Evolutionary conservation across 108 stramenopile genomes (phyloP), one percentile per base, ranked within the genome.

Genomic region (Fistulifera solaris): DNA sequence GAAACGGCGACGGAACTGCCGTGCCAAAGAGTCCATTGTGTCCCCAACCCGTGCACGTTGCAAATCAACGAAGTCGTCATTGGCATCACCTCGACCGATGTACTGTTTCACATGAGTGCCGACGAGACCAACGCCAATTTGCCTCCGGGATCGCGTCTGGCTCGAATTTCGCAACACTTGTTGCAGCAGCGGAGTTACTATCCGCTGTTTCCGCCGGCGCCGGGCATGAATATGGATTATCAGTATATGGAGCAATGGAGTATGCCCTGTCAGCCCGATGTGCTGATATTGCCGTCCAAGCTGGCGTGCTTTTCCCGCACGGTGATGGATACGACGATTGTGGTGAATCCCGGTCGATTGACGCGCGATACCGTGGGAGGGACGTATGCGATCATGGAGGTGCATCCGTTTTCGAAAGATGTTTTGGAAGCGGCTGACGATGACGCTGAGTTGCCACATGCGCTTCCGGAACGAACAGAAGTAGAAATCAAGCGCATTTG

Each of bases 151-250:
- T 63, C 68, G 27, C 64, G 98, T 16, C 53, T 98, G 43, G 61
- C 68, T 24, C 83, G 87, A n/a, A 89, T 98, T 46, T 83, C 93
- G 0, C 75, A 85, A 26, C 94, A 95, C 56, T 62, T 98, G 56
- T 53, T 96, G 16, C 70, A 87, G 49, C 98, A 98, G 66, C 73
- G 76, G 57, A 94, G 89, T 44, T 97, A 90, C 62, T 96, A 94
- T 65, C 96, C 98, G 8, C 70, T 96, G 15, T 98, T 95, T 69
- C 94, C 95, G 11, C 59, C 75, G n/a, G 28, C 65, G 21, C 54
- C 69, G 12, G 70, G 68, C 22, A 69, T 66, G 35, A 87, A 89
- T 60, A 69, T 96, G 53, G 96, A 98, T 68, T 53, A 94, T 45
- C 66, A 81, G 22, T 72, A 83, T 14, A 63, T 81, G 42, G 61